Conservation (phyloP, 2,329 filamentous ascomycete species). For the Reticulascus tulasneorum region DNA sequence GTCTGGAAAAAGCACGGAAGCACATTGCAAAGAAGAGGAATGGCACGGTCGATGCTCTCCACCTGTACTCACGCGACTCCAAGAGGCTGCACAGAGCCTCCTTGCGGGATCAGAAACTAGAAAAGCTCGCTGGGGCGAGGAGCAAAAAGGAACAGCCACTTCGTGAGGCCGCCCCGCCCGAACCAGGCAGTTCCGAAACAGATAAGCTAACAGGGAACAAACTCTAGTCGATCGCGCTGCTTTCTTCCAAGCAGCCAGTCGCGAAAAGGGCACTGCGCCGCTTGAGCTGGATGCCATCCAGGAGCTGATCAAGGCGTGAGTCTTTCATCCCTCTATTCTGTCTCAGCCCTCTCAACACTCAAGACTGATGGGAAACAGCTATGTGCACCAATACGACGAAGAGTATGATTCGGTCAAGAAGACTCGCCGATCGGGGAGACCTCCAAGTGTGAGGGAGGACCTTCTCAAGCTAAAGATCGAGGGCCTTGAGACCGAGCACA, state of each 20-base stretch:
- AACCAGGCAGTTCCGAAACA: neutral
- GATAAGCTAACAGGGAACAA: conserved; percentile 4
- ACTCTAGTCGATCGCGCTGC: conserved; percentile 30
- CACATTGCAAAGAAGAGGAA: conserved; percentile 84
- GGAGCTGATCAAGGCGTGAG: conserved; percentile 57
- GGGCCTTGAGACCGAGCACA: conserved; percentile 72
- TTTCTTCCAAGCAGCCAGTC: conserved; percentile 68
- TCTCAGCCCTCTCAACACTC: neutral
- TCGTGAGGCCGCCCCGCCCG: conserved; percentile 43
- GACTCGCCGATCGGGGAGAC: conserved; percentile 71
- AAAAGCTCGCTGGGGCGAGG: conserved; percentile 64
- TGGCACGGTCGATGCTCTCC: conserved; percentile 68
- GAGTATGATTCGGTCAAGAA: conserved; percentile 64
- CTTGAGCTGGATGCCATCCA: conserved; percentile 56
- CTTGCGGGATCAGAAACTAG: conserved; percentile 77
- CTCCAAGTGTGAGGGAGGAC: conserved; percentile 73
- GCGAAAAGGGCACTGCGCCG: conserved; percentile 44
- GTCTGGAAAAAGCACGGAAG: conserved; percentile 80
- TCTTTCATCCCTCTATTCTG: neutral
- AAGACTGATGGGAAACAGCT: conserved; percentile 41
- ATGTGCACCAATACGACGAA: conserved; percentile 65
- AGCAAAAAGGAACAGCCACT: conserved; percentile 72
- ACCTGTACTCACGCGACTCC: conserved; percentile 86
- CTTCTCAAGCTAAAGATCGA: conserved; percentile 68
- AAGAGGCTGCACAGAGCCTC: conserved; percentile 74